Base-by-base conservation (phyloP, 1,139 yeast genomes). In the Taphrina confusa region DNA sequence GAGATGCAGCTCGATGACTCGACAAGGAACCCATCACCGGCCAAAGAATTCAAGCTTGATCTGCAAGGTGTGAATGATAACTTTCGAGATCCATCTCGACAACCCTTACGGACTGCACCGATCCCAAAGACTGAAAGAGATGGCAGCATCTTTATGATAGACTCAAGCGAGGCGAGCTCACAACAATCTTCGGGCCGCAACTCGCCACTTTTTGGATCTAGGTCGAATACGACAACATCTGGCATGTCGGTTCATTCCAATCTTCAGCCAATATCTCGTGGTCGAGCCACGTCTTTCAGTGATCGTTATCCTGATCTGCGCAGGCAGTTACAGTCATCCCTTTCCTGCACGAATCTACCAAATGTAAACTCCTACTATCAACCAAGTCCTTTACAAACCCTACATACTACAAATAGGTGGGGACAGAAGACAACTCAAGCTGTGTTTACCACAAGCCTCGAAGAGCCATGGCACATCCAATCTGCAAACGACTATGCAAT, bases 401-500 rank as follows among this genome's bases (percentile, higher is more conserved):
- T 39, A 14, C 60, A 45, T 25, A 22, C 46, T 12, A 45, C 60
- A 22, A 46, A 56, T 16, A 30, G 54, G 23, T 46, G 54, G 54
- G 47, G 54, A 4, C 54, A 56, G 36, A 47, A 56, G 31, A 31
- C 47, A n/a, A 46, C 54, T 3, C 60, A 56, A 30, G 60, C 60
- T 12, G 85, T 90, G 3, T 85, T 91, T 71, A 89, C 96, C 0
- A 87, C 94, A 42, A 83, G 82, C 11, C 75, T 80, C 18, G 82
- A 80, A n/a, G 78, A 80, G 52, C 97, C 97, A 0, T 91, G 94
- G 89, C 73, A 78, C 20, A 81, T 91, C 49, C 82, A 82, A 66
- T 91, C 95, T 5, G 91, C 95, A 6, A 91, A 91, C 69, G 97
- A 91, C 72, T 76, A 89, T 67, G 96, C 96, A 0, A 87, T 95